Percentiles rank a stretch among this genome's conserved stretches.
Conservation (phyloP, 345 rosid genomes). For the Eucalyptus microcorys region DNA sequence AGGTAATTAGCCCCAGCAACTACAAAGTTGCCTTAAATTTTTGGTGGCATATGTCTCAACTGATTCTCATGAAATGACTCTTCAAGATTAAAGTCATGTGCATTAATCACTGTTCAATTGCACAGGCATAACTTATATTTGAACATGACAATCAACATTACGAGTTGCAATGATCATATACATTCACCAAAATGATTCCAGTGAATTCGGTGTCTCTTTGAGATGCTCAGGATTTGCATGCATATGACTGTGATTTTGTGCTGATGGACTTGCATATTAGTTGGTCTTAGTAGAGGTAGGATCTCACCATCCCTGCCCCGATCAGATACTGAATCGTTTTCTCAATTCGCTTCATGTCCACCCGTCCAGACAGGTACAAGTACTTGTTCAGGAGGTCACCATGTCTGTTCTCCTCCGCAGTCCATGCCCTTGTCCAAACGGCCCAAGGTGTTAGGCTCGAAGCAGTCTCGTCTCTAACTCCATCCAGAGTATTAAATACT, state of each 20-base stretch:
- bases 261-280: not conserved
- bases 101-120: not conserved
- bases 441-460: slow-evolving; percentile 74
- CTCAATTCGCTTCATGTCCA: slow-evolving; percentile 55
- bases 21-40: not conserved
- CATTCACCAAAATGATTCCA: not conserved
- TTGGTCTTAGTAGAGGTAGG: not conserved
- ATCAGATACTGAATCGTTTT: slow-evolving; percentile 59
- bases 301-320: slow-evolving; percentile 57
- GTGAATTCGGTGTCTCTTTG: not conserved
- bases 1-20: not conserved
- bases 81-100: not conserved
- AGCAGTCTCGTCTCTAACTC: slow-evolving; percentile 64
- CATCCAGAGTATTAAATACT: slow-evolving; percentile 58
- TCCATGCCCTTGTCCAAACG: slow-evolving; percentile 57
- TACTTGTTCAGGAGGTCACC: slow-evolving; percentile 58
- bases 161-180: not conserved
- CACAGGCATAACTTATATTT: not conserved
- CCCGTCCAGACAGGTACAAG: slow-evolving; percentile 49
- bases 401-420: slow-evolving; percentile 61
- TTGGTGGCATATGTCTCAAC: not conserved
- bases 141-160: not conserved
- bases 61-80: not conserved
- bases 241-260: not conserved
- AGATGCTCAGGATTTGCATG: not conserved